Conservation (phyloP, 371 early-diverging fungal species). For the Mortierella sp. region DNA sequence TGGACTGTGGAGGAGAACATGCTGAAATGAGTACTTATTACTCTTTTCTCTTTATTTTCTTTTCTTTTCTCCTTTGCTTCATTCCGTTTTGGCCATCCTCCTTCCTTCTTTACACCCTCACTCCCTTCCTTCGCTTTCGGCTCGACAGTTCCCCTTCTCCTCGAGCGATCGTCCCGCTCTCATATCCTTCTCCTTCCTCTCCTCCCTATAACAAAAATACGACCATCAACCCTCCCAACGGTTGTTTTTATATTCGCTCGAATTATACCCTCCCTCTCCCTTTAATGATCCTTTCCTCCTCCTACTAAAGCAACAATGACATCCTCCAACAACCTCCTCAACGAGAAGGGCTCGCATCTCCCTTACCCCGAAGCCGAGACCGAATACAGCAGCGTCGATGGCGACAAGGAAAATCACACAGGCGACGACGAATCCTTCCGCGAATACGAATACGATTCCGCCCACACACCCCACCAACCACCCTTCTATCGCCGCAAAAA, state of each 20-base stretch:
- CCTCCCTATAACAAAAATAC: not conserved
- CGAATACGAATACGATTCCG: conserved; percentile 33
- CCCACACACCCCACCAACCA: conserved; percentile 18
- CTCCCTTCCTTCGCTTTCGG: not conserved
- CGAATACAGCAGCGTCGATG: conserved; percentile 35
- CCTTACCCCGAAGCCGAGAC: conserved; percentile 37
- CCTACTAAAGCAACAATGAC: conserved; percentile 20
- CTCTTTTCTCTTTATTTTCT: not conserved
- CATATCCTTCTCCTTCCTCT: not conserved
- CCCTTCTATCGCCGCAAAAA: conserved; percentile 68
- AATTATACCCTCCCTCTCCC: not conserved
- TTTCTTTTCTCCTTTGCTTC: not conserved
- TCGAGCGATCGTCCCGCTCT: not conserved
- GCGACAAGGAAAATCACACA: not conserved
- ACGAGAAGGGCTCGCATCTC: conserved; percentile 19
- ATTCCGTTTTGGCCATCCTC: not conserved
- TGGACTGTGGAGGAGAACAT: not conserved
- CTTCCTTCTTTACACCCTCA: not conserved
- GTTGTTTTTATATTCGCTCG: not conserved
- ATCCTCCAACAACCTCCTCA: conserved; percentile 29
- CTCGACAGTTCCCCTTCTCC: not conserved
- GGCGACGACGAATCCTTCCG: conserved; percentile 33
- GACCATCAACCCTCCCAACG: not conserved
- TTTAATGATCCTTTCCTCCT: conserved; percentile 29
- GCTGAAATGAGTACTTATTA: not conserved